Evolutionary conservation across 805 yeast species (phyloP).

Genomic region (Kluyveromyces dobzhanskii): DNA sequence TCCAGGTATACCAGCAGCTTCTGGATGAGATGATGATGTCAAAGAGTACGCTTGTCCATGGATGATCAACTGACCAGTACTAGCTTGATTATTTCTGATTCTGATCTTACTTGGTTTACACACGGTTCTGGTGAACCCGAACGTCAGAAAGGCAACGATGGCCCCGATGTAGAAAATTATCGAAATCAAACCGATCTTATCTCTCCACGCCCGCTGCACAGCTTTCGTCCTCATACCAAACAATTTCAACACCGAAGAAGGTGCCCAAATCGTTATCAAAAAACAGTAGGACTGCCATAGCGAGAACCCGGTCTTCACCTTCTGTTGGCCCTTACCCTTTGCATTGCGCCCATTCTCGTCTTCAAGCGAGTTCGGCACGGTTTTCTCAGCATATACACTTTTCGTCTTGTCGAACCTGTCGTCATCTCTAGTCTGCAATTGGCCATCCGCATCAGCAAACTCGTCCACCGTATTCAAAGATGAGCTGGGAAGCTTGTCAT

Average conservation of each 20-base stretch:
- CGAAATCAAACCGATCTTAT: slow-evolving; percentile 78
- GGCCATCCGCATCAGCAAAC: not conserved
- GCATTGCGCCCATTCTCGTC: not conserved
- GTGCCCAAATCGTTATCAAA: slow-evolving; percentile 85
- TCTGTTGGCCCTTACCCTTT: not conserved
- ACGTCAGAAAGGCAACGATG: slow-evolving; percentile 76
- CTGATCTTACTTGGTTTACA: slow-evolving; percentile 46
- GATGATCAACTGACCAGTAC: slow-evolving; percentile 55
- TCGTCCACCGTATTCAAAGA: not conserved
- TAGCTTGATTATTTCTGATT: slow-evolving; percentile 52
- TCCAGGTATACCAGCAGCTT: slow-evolving; percentile 64
- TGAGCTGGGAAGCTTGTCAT: slow-evolving; percentile 2
- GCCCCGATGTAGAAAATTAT: slow-evolving; percentile 69
- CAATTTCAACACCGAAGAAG: slow-evolving; percentile 57
- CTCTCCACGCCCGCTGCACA: slow-evolving; percentile 95
- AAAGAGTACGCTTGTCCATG: slow-evolving; percentile 78
- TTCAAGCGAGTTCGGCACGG: not conserved
- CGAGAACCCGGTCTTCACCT: slow-evolving; percentile 19
- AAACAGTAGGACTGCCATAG: slow-evolving; percentile 82
- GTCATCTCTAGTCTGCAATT: not conserved
- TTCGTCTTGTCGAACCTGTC: not conserved
- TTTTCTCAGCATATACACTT: not conserved
- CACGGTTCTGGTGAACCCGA: slow-evolving; percentile 81
- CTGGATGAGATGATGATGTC: slow-evolving; percentile 67
- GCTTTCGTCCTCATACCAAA: slow-evolving; percentile 74